A percentile compares a stretch with the other conserved stretches of the same genome.
phyloP scores from a whole-genome alignment of 306 rosid species.

The Fragaria vesca region DNA sequence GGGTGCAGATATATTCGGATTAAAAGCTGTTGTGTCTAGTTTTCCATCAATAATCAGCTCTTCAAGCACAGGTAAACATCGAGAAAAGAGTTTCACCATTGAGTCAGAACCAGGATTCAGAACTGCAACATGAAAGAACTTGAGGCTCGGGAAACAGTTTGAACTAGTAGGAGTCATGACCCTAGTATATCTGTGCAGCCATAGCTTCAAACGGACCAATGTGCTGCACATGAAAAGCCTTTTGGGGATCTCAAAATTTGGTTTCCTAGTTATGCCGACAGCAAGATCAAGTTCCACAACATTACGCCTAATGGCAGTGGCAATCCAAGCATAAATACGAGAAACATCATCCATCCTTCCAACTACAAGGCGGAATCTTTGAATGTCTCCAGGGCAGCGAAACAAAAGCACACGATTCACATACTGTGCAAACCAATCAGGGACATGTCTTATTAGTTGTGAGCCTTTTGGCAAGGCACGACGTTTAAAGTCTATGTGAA shows the following conservation, averaged over 20 bases:
- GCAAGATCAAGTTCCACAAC: too few species aligned
- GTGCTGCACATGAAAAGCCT: slow-evolving; percentile 2
- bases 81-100: neutral
- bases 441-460: neutral
- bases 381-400: neutral
- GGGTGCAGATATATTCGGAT: neutral
- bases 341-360: neutral
- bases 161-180: neutral
- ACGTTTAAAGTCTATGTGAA: neutral
- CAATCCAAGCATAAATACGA: neutral
- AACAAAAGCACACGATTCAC: neutral
- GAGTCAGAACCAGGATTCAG: neutral
- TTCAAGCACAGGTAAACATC: neutral
- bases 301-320: too few species aligned
- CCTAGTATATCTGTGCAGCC: neutral
- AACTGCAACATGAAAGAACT: neutral
- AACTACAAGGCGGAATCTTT: neutral
- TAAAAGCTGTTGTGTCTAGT: neutral
- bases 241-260: too few species aligned
- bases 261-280: too few species aligned
- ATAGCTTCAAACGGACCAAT: neutral
- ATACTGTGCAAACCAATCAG: neutral
- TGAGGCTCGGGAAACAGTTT: neutral
- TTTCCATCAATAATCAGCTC: neutral
- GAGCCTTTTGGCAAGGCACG: too few species aligned